Evolutionary conservation across 805 yeast genomes (phyloP).

Genomic region (Lachancea sp.): DNA sequence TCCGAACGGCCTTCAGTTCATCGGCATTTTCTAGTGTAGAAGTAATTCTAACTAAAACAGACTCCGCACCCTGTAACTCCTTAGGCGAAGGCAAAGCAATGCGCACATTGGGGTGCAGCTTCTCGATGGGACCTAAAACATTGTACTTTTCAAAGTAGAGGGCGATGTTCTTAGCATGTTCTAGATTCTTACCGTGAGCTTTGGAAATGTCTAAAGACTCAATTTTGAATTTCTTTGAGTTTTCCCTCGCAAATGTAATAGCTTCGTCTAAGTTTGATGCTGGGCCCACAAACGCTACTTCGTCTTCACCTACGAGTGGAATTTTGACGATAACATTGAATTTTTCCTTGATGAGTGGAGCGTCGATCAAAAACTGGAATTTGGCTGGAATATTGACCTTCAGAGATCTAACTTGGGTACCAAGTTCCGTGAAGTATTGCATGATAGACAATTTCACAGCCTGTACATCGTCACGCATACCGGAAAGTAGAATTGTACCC

Average conservation of each 20-base stretch:
- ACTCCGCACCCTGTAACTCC: constrained; percentile 38
- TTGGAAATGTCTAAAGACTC: constrained; percentile 75
- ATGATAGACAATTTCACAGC: constrained; percentile 48
- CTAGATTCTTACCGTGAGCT: constrained; percentile 76
- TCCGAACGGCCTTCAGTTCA: constrained; percentile 59
- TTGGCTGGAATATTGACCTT: constrained; percentile 58
- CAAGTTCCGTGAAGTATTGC: constrained; percentile 39
- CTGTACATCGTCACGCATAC: constrained; percentile 62
- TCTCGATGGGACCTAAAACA: constrained; percentile 38
- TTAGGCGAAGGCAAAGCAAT: constrained; percentile 43
- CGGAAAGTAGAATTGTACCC: constrained; percentile 50
- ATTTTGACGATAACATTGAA: constrained; percentile 52
- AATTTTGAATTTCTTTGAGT: constrained; percentile 52
- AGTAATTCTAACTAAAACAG: constrained; percentile 57
- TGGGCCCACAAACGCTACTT: constrained; percentile 61
- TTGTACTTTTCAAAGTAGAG: constrained; percentile 54
- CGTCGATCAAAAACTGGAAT: constrained; percentile 64
- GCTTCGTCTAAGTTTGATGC: constrained; percentile 55
- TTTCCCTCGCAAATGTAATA: constrained; percentile 49
- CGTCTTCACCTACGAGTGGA: constrained; percentile 43
- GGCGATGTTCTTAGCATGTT: constrained; percentile 73
- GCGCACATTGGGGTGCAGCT: constrained; percentile 38
- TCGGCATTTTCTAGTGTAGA: constrained; percentile 43
- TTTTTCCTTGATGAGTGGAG: constrained; percentile 44
- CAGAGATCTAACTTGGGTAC: constrained; percentile 42